Evolutionary conservation across 2,329 filamentous ascomycete species (phyloP), one percentile per base, ranked within the genome.

Genomic region (Seiridium cupressi): DNA sequence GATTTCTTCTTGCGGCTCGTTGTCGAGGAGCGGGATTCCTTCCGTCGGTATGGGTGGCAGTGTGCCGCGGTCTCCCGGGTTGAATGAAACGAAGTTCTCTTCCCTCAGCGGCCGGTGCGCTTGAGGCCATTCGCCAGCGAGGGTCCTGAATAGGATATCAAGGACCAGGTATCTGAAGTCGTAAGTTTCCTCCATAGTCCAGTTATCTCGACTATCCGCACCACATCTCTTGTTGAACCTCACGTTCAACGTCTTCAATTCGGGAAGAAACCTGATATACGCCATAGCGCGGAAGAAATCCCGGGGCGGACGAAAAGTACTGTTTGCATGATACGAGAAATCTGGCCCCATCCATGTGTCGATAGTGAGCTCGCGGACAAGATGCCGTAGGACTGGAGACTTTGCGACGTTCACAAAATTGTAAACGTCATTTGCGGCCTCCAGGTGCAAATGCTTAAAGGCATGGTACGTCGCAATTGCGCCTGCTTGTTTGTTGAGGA

Each of bases 331-430:
- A 6, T 35, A 34, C 26, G 8, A 32, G 44, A 44, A 38, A n/a
- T 59, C 44, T 11, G 53, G 46, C n/a, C 55, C 55, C 13, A 55
- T 44, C 55, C 51, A 60, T 3, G 53, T 42, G 51, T 58, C 48
- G 9, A 62, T 51, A 2, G 55, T 60, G 46, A 62, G 35, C 51
- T 60, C 61, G 13, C 38, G 54, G 11, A 62, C 61, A 5, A 51
- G 40, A 8, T 11, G 44, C 36, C 58, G 55, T 13, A 62, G 46
- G 9, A 13, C 8, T 7, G 26, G 11, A 13, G 47, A 58, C 32
- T 51, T 44, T n/a, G 58, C 58, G 18, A 62, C 48, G 34, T 54
- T 38, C 36, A 56, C 36, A n/a, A 62, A 49, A 2, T 13, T 32
- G 13, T 11, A 10, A 13, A 48, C 36, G 18, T 54, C 48, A 18